These are phyloP conservation scores for Penicillium sp. DNA, from an alignment of 2,329 filamentous ascomycete species.

Conservation along the genomic window DNA sequence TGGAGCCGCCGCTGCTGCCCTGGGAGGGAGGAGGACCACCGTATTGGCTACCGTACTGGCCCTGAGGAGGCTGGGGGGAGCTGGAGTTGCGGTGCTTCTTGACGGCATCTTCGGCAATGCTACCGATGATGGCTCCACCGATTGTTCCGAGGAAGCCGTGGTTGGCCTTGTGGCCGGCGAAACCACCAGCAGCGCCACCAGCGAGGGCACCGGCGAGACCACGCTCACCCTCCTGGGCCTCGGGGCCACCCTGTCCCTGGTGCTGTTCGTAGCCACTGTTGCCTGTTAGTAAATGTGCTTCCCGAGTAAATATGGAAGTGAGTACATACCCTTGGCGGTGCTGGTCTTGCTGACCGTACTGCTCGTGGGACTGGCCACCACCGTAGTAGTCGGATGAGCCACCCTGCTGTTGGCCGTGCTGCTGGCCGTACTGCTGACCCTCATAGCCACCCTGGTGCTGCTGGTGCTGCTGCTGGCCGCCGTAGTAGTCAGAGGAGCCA, in stretches of 20 bases:
- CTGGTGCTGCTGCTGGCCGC: slow-evolving; percentile 22
- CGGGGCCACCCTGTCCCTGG: slow-evolving; percentile 31
- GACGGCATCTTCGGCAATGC: slow-evolving; percentile 47
- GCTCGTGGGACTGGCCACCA: slow-evolving; percentile 21
- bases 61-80: slow-evolving; percentile 23
- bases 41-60: slow-evolving; percentile 21
- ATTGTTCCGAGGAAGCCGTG: slow-evolving; percentile 52
- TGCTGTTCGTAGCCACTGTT: slow-evolving; percentile 28
- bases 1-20: slow-evolving; percentile 18
- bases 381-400: slow-evolving; percentile 30
- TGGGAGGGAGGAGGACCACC: slow-evolving; percentile 26
- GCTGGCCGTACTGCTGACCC: slow-evolving; percentile 9
- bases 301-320: not conserved
- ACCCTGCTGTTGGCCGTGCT: slow-evolving; percentile 22
- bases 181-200: slow-evolving; percentile 50
- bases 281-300: slow-evolving; percentile 12
- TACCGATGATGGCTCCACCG: slow-evolving; percentile 51
- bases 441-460: not conserved
- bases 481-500: slow-evolving; percentile 29
- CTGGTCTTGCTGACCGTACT: slow-evolving; percentile 30
- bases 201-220: slow-evolving; percentile 51
- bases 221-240: slow-evolving; percentile 48
- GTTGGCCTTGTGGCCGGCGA: slow-evolving; percentile 49
- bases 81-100: slow-evolving; percentile 47
- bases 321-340: slow-evolving; percentile 31